phyloP scores from a whole-genome alignment of 495 filamentous ascomycete species.

The Aspergillus sparsus region DNA sequence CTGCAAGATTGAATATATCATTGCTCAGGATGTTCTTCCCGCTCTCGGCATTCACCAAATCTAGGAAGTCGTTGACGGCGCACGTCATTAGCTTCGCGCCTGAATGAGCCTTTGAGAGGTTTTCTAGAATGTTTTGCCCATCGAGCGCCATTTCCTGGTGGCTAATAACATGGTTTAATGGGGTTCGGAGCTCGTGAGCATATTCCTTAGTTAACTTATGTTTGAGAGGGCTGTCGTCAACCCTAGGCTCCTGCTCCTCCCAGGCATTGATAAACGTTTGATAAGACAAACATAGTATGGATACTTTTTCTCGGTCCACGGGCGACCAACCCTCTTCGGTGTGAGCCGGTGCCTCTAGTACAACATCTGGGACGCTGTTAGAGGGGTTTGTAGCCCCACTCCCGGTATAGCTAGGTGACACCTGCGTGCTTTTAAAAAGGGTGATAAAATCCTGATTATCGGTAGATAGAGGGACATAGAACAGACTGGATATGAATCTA shows the following conservation, averaged over 20 bases:
- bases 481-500: conserved; percentile 66
- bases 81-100: conserved; percentile 92
- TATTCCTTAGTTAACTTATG: neutral
- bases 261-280: neutral
- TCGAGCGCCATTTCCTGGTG: neutral
- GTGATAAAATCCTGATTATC: conserved; percentile 82
- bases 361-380: neutral
- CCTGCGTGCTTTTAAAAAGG: conserved; percentile 65
- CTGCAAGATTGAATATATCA: conserved; percentile 71
- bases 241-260: neutral
- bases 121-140: neutral
- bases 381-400: neutral
- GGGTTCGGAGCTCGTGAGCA: neutral
- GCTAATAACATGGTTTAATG: conserved; percentile 1
- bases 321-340: neutral
- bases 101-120: conserved; percentile 54
- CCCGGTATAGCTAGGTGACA: neutral
- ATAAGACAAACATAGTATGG: neutral
- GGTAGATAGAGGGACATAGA: conserved; percentile 74
- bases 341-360: neutral
- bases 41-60: conserved; percentile 85
- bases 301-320: neutral
- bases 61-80: conserved; percentile 91
- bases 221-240: neutral
- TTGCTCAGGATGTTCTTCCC: conserved; percentile 77